Evolutionary conservation across 257 asterid species (phyloP).

Genomic region (Scutellaria baicalensis): DNA sequence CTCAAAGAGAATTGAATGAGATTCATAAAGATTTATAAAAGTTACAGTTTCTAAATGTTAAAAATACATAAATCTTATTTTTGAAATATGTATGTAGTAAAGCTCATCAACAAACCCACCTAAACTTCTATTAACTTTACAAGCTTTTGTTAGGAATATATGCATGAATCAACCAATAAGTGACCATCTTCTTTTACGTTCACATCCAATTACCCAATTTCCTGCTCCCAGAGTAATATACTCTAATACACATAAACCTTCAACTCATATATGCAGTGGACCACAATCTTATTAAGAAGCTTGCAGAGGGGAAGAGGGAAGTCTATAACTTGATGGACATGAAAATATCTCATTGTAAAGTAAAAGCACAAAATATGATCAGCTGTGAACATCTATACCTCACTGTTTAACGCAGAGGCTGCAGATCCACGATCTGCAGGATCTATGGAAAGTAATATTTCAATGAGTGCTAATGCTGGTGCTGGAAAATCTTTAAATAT

Average conservation of each 20-base stretch:
- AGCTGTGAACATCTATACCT: slow-evolving; percentile 37
- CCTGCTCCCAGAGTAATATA: background rate
- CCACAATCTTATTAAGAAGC: background rate
- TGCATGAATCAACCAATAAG: background rate
- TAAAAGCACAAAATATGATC: background rate
- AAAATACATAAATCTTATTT: too few relatives aligned
- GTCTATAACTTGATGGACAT: background rate
- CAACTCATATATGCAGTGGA: background rate
- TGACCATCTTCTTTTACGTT: background rate
- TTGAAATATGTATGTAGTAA: too few relatives aligned
- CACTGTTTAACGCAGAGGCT: slow-evolving; percentile 73
- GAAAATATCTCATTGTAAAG: background rate
- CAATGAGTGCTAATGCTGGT: slow-evolving; percentile 75
- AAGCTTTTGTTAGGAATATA: background rate
- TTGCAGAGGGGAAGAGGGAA: background rate
- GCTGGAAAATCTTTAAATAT: slow-evolving; percentile 81
- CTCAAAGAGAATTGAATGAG: too few relatives aligned
- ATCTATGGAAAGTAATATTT: slow-evolving; percentile 70
- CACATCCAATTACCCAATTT: background rate
- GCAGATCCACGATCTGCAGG: slow-evolving; percentile 93
- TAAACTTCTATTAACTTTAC: background rate
- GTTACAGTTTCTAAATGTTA: too few relatives aligned
- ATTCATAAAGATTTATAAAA: too few relatives aligned
- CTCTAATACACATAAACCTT: background rate
- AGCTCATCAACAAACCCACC: background rate